Evolutionary conservation across 306 rosid species (phyloP).

Genomic region (Castanopsis chinensis): DNA sequence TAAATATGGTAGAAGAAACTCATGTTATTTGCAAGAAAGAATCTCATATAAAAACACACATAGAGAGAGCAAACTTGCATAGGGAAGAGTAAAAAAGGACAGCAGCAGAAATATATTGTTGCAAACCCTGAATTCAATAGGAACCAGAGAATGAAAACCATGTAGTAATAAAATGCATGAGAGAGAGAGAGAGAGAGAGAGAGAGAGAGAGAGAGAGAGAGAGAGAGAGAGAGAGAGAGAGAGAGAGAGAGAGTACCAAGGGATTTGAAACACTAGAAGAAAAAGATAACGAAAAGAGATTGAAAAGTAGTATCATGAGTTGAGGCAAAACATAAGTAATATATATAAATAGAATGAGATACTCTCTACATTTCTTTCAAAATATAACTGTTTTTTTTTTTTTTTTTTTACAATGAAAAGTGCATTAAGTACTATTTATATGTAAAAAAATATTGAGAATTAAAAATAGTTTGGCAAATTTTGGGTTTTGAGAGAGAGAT

Average conservation of each 20-base stretch:
- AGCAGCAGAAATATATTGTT: conserved; percentile 20
- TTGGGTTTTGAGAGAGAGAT: not conserved
- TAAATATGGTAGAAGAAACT: not conserved
- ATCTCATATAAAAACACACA: not conserved
- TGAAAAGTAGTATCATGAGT: not conserved
- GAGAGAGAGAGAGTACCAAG: not conserved
- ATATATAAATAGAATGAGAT: too few species aligned
- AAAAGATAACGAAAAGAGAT: not conserved
- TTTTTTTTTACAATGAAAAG: not conserved
- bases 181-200: not conserved
- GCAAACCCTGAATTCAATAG: not conserved
- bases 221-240: too few species aligned
- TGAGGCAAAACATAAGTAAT: too few species aligned
- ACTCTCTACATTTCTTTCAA: too few species aligned
- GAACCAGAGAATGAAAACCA: not conserved
- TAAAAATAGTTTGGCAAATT: too few species aligned
- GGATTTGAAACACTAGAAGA: not conserved
- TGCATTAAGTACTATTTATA: too few species aligned
- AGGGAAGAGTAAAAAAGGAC: conserved; percentile 12
- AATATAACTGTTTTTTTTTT: too few species aligned
- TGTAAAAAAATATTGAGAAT: not conserved
- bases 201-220: too few species aligned
- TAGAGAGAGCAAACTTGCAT: conserved; percentile 22
- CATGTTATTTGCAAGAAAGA: not conserved
- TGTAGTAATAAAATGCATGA: not conserved